A percentile compares a stretch with the other conserved stretches of the same genome.
These are phyloP conservation scores for Solanum chilense DNA, from an alignment of 257 asterid species.

Conservation along the genomic window DNA sequence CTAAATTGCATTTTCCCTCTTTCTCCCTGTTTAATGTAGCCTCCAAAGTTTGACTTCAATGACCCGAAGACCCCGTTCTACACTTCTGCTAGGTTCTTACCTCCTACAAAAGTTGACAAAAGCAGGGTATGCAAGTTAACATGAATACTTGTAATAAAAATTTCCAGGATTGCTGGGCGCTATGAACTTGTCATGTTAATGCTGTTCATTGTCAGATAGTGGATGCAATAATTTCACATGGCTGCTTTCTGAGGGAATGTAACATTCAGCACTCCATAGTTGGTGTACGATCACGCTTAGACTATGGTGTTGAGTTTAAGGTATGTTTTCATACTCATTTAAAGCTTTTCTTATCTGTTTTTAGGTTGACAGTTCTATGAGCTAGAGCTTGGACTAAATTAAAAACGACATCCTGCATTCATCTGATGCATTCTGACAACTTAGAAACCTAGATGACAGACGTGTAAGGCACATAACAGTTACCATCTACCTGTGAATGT, in stretches of 20 bases:
- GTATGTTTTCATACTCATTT: conserved; percentile 17
- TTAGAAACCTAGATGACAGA: not conserved
- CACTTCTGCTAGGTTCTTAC: conserved; percentile 82
- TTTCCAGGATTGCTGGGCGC: not conserved
- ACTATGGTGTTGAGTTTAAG: conserved; percentile 75
- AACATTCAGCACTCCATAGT: conserved; percentile 76
- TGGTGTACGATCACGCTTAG: conserved; percentile 79
- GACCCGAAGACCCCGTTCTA: conserved; percentile 85
- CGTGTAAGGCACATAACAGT: not conserved
- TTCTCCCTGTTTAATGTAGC: conserved; percentile 28
- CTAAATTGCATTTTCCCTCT: not conserved
- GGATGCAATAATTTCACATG: conserved; percentile 87
- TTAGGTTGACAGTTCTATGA: not conserved
- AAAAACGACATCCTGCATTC: not conserved
- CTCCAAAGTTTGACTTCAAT: conserved; percentile 64
- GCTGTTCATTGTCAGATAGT: conserved; percentile 39
- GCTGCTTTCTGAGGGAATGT: conserved; percentile 82
- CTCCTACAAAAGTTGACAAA: conserved; percentile 84
- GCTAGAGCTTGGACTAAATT: not conserved
- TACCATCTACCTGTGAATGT: not conserved
- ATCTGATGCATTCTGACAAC: not conserved
- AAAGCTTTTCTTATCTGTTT: not conserved
- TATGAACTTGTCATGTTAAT: not conserved
- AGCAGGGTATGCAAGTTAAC: conserved; percentile 53
- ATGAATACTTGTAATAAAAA: not conserved